Percentiles rank a stretch among this genome's conserved stretches.
phyloP scores from a whole-genome alignment of 495 filamentous ascomycete genomes.

The Chaetomidium leptoderma region DNA sequence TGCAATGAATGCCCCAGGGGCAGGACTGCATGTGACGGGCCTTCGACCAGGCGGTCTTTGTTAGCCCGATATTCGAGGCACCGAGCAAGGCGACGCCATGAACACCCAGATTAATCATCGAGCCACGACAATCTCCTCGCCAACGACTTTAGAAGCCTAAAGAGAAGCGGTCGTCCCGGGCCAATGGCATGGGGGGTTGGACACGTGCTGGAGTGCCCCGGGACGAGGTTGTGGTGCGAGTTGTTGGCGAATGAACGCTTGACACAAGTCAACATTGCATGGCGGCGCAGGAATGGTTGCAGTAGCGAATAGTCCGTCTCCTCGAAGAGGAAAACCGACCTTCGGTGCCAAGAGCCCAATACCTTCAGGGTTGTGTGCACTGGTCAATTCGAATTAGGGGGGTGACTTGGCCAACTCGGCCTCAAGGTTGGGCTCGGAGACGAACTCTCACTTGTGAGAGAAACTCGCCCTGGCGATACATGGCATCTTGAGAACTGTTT shows the following conservation, averaged over 20 bases:
- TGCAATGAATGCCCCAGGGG: too few relatives aligned
- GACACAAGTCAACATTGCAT: slow-evolving; percentile 34
- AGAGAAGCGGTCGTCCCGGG: not conserved
- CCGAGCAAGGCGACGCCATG: too few relatives aligned
- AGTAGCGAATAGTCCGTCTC: slow-evolving; percentile 22
- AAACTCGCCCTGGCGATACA: too few relatives aligned
- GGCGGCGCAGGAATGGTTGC: slow-evolving; percentile 19
- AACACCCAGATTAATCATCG: not conserved
- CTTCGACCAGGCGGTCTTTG: too few relatives aligned
- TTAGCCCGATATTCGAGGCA: too few relatives aligned
- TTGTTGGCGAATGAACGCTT: slow-evolving; percentile 30
- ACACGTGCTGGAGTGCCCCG: slow-evolving; percentile 18
- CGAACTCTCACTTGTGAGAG: too few relatives aligned
- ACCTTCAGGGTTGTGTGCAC: not conserved
- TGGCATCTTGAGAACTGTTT: not conserved
- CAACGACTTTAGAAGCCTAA: not conserved
- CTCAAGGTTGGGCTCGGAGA: slow-evolving; percentile 2
- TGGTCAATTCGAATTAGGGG: not conserved
- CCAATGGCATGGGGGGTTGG: slow-evolving; percentile 9
- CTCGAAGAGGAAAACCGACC: slow-evolving; percentile 19
- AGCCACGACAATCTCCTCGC: not conserved
- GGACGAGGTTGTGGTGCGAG: slow-evolving; percentile 22
- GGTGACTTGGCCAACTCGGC: not conserved
- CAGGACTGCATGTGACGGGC: too few relatives aligned
- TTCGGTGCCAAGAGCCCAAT: slow-evolving; percentile 18